These are phyloP conservation scores for Tricholoma saponaceum DNA, from an alignment of 768 basidiomycete species.

Conservation along the genomic window DNA sequence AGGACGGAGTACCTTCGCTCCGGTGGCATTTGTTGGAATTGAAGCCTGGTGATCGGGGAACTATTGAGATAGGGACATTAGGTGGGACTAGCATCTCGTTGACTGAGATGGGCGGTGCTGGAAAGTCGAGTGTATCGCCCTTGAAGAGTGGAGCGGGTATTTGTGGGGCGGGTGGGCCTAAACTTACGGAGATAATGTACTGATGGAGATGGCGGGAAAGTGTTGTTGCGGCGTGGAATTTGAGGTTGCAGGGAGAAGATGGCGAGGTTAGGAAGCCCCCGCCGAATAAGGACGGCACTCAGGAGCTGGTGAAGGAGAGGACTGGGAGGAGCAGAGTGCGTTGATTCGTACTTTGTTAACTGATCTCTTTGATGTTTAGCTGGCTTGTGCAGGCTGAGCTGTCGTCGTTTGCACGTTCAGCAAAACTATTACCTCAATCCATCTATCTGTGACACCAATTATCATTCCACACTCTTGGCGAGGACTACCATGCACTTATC, in stretches of 20 bases:
- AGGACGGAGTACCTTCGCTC: slow-evolving; percentile 30
- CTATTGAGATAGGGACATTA: slow-evolving; percentile 26
- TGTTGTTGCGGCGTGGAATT: background rate
- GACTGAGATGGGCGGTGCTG: slow-evolving; percentile 46
- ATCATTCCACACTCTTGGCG: slow-evolving; percentile 68
- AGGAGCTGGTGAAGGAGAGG: background rate
- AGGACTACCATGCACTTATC: slow-evolving; percentile 76
- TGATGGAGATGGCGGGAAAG: slow-evolving; percentile 25
- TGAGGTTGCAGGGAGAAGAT: slow-evolving; percentile 37
- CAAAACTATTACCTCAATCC: slow-evolving; percentile 60
- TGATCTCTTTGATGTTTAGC: slow-evolving; percentile 28
- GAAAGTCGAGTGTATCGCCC: slow-evolving; percentile 32
- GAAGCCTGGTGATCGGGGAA: too few relatives aligned
- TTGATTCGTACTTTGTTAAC: slow-evolving; percentile 10
- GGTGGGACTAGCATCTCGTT: slow-evolving; percentile 57
- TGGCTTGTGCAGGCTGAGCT: slow-evolving; percentile 81
- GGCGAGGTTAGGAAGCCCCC: slow-evolving; percentile 41
- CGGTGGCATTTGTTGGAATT: too few relatives aligned
- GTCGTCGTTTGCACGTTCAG: slow-evolving; percentile 61
- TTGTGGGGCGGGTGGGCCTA: background rate
- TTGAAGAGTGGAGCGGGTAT: slow-evolving; percentile 14
- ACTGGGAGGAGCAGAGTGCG: slow-evolving; percentile 32
- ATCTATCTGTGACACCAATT: slow-evolving; percentile 68
- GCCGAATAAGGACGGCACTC: background rate
- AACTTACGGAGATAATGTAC: background rate